Conservation (phyloP, 202 grass and related monocot species). For the Setaria italica region DNA sequence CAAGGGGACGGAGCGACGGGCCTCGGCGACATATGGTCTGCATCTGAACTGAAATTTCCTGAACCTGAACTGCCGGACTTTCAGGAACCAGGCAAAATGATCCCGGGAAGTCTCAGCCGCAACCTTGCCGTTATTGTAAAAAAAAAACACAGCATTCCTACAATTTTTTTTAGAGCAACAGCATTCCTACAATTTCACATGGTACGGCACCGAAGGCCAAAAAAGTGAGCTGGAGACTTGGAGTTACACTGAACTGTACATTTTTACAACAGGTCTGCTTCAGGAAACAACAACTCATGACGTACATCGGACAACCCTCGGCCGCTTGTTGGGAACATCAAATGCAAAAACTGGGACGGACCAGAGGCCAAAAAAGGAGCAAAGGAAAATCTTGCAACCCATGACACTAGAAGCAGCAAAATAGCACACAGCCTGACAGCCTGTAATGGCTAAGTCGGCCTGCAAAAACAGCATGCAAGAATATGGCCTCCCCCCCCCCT, state of each 20-base stretch:
- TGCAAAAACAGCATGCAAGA: neutral
- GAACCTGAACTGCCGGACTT: neutral
- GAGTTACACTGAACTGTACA: slow-evolving; percentile 3
- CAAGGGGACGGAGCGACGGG: neutral
- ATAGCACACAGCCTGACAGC: neutral
- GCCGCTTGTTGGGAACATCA: slow-evolving; percentile 15
- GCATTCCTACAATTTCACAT: neutral
- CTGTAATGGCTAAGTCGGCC: neutral
- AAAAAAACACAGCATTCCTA: neutral
- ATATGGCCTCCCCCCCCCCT: rapidly evolving
- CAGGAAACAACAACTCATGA: neutral
- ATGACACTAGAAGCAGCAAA: neutral
- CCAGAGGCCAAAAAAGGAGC: neutral
- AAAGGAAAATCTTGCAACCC: neutral
- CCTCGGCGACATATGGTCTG: neutral
- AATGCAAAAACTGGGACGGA: slow-evolving; percentile 9
- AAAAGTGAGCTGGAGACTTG: neutral
- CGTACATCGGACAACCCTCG: neutral
- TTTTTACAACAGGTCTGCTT: slow-evolving; percentile 20
- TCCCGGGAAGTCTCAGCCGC: neutral
- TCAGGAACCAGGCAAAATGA: neutral
- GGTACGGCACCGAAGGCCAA: neutral
- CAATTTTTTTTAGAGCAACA: neutral
- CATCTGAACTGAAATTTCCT: neutral
- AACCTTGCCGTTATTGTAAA: too few relatives aligned